Base-by-base conservation (phyloP, 192 early-diverging fungal species). In the Coemansia furcata region DNA sequence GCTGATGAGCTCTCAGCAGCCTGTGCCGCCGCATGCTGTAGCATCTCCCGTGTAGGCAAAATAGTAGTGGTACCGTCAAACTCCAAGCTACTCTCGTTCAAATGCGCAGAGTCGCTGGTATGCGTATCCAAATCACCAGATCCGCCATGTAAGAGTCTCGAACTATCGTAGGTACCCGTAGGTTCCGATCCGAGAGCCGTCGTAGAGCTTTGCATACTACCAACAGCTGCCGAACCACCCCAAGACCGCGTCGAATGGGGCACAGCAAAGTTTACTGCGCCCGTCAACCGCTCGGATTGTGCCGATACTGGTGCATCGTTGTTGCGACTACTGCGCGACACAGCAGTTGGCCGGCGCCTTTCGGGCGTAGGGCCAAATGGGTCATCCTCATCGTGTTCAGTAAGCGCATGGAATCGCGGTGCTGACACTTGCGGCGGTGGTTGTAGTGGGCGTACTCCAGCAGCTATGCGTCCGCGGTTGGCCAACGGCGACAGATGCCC, bases 21-120 rank as follows among this genome's bases (percentile, higher is more conserved):
- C 19, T 63, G 73, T 0, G 78, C 78, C 2, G 54, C 54, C 15
- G 78, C 78, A 14, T 63, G 78, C 74, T 73, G 73, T 39, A 81
- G 67, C 78, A 81, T 76, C 59, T 81, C 78, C 38, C 78, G 73
- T 6, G 78, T 81, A 8, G 78, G 78, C 35, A 81, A 66, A 52
- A 81, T 76, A 2, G 67, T 73, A 6, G 78, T 81, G 0, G 78
- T 81, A 26, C 78, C 78, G 36, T 81, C 78, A 15, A 76, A 47
- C 42, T 42, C 49, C 50, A 52, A 52, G 39, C 68, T 70, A 26
- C 63, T 54, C 58, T 62, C 59, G 7, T 76, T 70, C 23, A 73
- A 54, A 40, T 44, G 73, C 60, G 30, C 54, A 17, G 54, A 69
- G 4, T 67, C 69, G 12, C 44, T 23, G 3, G 66, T 68, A 7